phyloP scores from a whole-genome alignment of 1,284 basidiomycete genomes.

The Laetiporus sulphureus region DNA sequence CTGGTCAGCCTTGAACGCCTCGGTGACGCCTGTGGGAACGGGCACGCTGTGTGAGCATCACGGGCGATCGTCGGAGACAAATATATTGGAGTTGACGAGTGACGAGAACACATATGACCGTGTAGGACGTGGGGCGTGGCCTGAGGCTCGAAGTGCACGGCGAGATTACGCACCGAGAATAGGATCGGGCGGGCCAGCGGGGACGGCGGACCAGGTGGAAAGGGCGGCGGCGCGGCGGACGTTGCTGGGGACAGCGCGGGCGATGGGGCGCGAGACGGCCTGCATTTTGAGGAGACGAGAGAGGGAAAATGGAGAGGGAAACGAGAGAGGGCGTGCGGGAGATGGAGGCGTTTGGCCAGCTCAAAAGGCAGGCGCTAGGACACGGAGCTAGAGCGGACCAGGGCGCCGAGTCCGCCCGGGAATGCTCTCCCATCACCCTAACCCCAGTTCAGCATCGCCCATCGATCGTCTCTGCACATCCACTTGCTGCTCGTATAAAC shows the following conservation, averaged over 20 bases:
- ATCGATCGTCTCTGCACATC: conserved; percentile 8
- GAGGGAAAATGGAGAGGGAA: conserved; percentile 6
- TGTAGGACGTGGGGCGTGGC: too few species aligned
- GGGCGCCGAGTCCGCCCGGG: conserved; percentile 2
- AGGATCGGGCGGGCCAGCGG: conserved; percentile 87
- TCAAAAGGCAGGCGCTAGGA: background rate
- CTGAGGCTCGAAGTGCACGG: background rate
- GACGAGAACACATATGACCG: too few species aligned
- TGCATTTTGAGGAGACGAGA: conserved; percentile 24
- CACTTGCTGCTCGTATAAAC: background rate
- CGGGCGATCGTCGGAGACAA: conserved; percentile 1
- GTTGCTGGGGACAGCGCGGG: conserved; percentile 24
- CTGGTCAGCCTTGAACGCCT: conserved; percentile 94
- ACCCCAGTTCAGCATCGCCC: conserved; percentile 9
- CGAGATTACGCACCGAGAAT: conserved; percentile 69
- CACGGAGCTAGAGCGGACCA: conserved; percentile 11
- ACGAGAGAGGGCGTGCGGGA: conserved; percentile 7
- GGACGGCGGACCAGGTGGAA: conserved; percentile 81
- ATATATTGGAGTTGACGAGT: background rate
- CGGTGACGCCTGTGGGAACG: conserved; percentile 61
- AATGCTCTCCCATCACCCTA: conserved; percentile 3
- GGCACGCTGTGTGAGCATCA: background rate
- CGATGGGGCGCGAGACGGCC: conserved; percentile 29
- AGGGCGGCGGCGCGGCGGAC: conserved; percentile 31
- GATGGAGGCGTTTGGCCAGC: background rate